Conservation (phyloP, 345 rosid species). For the Stellera chamaejasme region DNA sequence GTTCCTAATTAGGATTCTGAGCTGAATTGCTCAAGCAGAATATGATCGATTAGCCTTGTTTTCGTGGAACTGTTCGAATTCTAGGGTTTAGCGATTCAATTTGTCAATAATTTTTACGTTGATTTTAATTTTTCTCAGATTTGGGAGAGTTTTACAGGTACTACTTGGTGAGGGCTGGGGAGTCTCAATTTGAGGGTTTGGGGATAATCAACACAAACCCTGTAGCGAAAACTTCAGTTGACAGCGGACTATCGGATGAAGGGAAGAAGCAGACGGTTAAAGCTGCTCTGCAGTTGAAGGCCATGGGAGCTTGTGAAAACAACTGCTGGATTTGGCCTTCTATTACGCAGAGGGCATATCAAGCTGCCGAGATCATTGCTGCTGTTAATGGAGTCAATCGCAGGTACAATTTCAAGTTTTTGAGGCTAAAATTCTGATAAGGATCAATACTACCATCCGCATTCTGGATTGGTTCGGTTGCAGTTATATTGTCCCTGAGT, state of each 20-base stretch:
- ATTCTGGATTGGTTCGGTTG: slow-evolving; percentile 3
- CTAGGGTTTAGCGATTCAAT: neutral
- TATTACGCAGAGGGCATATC: slow-evolving; percentile 91
- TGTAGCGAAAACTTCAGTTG: slow-evolving; percentile 79
- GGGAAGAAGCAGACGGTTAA: slow-evolving; percentile 75
- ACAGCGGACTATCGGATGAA: slow-evolving; percentile 69
- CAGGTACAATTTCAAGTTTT: slow-evolving; percentile 27
- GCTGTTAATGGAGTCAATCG: slow-evolving; percentile 62
- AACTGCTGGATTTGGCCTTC: slow-evolving; percentile 99
- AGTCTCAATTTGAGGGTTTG: slow-evolving; percentile 67
- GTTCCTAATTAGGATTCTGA: neutral
- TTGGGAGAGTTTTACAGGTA: slow-evolving; percentile 35
- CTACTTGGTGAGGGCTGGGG: slow-evolving; percentile 87
- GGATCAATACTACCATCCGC: too few species aligned
- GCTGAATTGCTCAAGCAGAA: neutral
- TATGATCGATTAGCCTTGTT: neutral
- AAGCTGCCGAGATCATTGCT: slow-evolving; percentile 86
- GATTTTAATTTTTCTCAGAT: slow-evolving; percentile 8
- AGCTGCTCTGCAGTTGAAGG: slow-evolving; percentile 62
- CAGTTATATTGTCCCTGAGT: slow-evolving; percentile 88
- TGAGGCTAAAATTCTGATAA: too few species aligned
- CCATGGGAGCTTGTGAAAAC: slow-evolving; percentile 67
- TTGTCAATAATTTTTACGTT: slow-evolving; percentile 1
- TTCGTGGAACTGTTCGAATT: neutral
- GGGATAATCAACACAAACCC: slow-evolving; percentile 92